Conservation (phyloP, 192 early-diverging fungal species). For the Geranomyces variabilis region DNA sequence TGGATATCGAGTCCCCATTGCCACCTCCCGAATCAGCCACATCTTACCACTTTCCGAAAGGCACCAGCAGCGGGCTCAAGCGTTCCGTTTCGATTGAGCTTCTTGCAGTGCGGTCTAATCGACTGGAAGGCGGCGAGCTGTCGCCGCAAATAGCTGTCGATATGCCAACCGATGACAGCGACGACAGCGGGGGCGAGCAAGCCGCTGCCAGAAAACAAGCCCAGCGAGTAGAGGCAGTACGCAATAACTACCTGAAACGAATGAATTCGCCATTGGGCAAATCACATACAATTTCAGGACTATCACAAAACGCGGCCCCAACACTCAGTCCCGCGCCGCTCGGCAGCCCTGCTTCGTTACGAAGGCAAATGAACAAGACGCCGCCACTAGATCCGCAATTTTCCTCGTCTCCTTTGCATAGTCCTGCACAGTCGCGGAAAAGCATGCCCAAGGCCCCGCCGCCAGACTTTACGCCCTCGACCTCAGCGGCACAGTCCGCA, state of each 20-base stretch:
- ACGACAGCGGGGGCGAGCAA: not conserved
- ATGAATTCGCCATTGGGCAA: not conserved
- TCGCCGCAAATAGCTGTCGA: slow-evolving; percentile 18
- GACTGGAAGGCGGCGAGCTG: not conserved
- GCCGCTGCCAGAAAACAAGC: slow-evolving; percentile 1
- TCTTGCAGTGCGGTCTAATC: not conserved
- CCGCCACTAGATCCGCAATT: not conserved
- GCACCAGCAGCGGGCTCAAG: slow-evolving; percentile 5
- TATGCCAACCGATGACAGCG: not conserved
- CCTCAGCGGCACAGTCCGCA: not conserved
- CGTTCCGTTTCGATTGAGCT: slow-evolving; percentile 26
- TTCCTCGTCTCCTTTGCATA: not conserved
- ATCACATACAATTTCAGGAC: not conserved
- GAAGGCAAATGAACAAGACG: not conserved
- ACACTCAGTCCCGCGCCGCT: not conserved
- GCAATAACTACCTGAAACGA: not conserved
- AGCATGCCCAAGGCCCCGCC: slow-evolving; percentile 5
- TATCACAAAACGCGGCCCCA: not conserved
- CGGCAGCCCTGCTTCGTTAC: not conserved
- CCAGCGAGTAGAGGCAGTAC: slow-evolving; percentile 6
- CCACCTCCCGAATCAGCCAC: not conserved
- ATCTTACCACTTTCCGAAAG: not conserved
- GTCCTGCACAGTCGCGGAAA: not conserved
- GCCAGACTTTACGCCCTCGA: not conserved
- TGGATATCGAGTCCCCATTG: slow-evolving; percentile 2